phyloP scores from a whole-genome alignment of 805 yeast species.

The Teunomyces pallodes region DNA sequence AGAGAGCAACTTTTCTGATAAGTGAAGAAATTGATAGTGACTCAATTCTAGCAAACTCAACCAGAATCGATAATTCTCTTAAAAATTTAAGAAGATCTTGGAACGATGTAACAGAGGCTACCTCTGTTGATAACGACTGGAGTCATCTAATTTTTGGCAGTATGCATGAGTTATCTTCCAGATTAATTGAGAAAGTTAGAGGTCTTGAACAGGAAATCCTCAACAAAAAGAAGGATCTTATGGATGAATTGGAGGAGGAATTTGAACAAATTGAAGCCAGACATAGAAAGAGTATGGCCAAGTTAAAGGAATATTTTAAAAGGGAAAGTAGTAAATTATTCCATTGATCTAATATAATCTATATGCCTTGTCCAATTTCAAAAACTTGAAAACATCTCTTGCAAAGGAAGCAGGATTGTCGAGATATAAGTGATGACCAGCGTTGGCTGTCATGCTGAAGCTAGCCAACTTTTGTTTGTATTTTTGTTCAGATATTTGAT shows the following conservation, averaged over 20 bases:
- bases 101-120: background rate
- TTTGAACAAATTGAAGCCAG: background rate
- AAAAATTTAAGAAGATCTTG: background rate
- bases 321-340: conserved; percentile 1
- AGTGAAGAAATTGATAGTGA: background rate
- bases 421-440: conserved; percentile 56
- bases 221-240: background rate
- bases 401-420: conserved; percentile 46
- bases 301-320: background rate
- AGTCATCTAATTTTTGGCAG: background rate
- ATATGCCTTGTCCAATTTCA: conserved; percentile 17
- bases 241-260: background rate
- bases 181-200: background rate
- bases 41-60: background rate
- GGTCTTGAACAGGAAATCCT: background rate
- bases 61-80: background rate
- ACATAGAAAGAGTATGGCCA: background rate
- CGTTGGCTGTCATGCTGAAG: conserved; percentile 35
- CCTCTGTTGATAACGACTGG: background rate
- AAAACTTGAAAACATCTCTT: conserved; percentile 29
- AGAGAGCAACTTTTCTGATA: background rate
- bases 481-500: conserved; percentile 23
- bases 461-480: conserved; percentile 28
- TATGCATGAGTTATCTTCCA: background rate
- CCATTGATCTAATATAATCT: background rate